Evolutionary conservation across 129 eudicot genomes (phyloP), one percentile per base, ranked within the genome.

Genomic region (Flaveria bidentis): DNA sequence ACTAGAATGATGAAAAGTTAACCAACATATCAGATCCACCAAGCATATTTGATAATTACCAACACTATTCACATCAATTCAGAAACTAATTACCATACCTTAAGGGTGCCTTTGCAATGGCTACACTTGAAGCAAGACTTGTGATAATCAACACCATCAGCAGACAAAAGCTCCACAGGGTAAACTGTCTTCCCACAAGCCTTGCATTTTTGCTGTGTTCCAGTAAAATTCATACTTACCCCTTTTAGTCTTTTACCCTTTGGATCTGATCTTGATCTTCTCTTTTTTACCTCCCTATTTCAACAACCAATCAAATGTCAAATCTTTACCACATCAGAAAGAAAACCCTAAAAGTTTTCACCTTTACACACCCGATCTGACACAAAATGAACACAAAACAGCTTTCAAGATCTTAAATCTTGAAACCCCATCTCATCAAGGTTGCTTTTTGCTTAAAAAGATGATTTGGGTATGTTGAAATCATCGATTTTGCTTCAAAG

Each of bases 121-220:
- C 81, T 78, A 80, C 96, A 92, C 80, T 86, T 92, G 88, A 92
- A 92, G 89, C 98, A 92, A 78, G 98, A 84, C 50, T 92, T 92
- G 81, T 92, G 98, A 81, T 88, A 92, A 85, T 81, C 87, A 77
- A 90, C 62, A 62, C 96, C 98, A 86, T 92, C 98, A 45, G 98
- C 98, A 81, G 98, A 89, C 88, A 92, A 83, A 45, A 87, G 87
- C 88, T 92, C 98, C 77, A 92, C 86, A 2, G 96, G 96, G 67
- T 92, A 92, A 85, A 92, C 98, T 10, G 98, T 92, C 86, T 92
- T 92, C 80, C 90, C 96, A 76, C 98, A 92, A 15, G 90, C 96
- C 94, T 92, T 92, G 90, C 98, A 92, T 82, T 90, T 92, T 80
- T 92, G 90, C 72, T 92, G 96, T 46, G 98, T 92, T 60, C 98